These are phyloP conservation scores for Aquilaria malaccensis DNA, from an alignment of 345 rosid genomes.

Conservation along the genomic window DNA sequence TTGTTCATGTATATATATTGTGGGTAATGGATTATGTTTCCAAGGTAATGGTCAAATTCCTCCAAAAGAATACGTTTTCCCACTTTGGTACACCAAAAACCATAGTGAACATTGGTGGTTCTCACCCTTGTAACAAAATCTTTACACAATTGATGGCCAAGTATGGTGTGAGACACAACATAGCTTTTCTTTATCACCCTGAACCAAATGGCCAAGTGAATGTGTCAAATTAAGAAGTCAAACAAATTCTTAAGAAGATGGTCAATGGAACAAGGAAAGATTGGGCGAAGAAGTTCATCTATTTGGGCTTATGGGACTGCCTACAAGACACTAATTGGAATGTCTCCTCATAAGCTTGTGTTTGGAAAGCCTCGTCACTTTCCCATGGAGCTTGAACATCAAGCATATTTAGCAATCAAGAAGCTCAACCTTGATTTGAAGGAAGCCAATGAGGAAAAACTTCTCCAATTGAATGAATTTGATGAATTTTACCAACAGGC, in stretches of 20 bases:
- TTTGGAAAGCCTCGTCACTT: constrained; percentile 1
- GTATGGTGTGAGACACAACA: not conserved
- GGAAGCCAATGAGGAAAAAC: not conserved
- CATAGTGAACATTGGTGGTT: too few relatives aligned
- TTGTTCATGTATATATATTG: too few relatives aligned
- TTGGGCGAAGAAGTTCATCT: too few relatives aligned
- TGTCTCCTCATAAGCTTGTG: not conserved
- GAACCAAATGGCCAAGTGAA: not conserved
- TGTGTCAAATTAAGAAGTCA: not conserved
- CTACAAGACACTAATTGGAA: not conserved
- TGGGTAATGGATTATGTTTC: too few relatives aligned
- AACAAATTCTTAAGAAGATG: not conserved
- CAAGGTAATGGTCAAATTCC: too few relatives aligned
- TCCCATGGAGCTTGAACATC: not conserved
- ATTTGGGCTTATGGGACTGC: too few relatives aligned
- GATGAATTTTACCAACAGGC: too few relatives aligned
- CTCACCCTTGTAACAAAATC: too few relatives aligned
- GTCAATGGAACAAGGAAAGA: too few relatives aligned
- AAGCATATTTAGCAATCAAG: not conserved
- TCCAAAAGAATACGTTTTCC: too few relatives aligned
- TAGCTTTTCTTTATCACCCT: not conserved
- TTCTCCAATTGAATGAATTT: not conserved
- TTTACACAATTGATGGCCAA: too few relatives aligned
- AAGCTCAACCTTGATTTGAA: not conserved
- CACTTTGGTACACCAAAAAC: too few relatives aligned